Percentiles rank a stretch among this genome's conserved stretches.
These are phyloP conservation scores for Symbiodinium pilosum DNA, from an alignment of 73 alveolate species.

Conservation along the genomic window DNA sequence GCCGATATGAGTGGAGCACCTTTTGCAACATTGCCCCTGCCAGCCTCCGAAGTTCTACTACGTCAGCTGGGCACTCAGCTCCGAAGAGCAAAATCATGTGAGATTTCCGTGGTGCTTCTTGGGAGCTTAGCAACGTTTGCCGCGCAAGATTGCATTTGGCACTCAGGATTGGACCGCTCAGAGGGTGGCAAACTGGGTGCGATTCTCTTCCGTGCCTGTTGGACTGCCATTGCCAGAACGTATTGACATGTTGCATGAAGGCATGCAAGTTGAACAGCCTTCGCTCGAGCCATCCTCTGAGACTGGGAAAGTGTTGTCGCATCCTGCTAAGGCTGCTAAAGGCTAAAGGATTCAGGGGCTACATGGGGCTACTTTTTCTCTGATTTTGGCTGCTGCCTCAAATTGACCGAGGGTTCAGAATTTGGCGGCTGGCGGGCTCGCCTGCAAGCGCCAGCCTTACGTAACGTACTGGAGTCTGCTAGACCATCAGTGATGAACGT, in stretches of 20 bases:
- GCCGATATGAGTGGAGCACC: neutral
- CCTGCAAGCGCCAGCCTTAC: conserved; percentile 33
- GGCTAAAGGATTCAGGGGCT: too few relatives aligned
- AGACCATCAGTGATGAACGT: too few relatives aligned
- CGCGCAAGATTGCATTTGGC: neutral
- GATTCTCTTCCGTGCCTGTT: neutral
- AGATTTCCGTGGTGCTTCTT: too few relatives aligned
- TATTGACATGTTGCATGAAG: neutral
- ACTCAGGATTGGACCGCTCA: conserved; percentile 42
- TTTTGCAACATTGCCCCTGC: neutral
- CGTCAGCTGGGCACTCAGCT: neutral
- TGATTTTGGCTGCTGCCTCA: neutral
- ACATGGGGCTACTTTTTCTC: neutral
- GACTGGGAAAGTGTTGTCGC: neutral
- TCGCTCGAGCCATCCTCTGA: conserved; percentile 1
- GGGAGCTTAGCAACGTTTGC: neutral
- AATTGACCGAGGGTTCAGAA: conserved; percentile 31
- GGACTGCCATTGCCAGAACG: neutral
- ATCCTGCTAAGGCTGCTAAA: neutral
- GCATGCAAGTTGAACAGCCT: conserved; percentile 82
- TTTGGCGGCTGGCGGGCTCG: conserved; percentile 70
- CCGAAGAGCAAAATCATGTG: neutral
- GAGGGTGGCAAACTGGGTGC: conserved; percentile 64
- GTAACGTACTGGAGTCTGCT: too few relatives aligned
- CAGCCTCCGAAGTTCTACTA: conserved; percentile 42